Evolutionary conservation across 2,329 filamentous ascomycete genomes (phyloP), one percentile per base, ranked within the genome.

Genomic region (Harringtonia aguacate): DNA sequence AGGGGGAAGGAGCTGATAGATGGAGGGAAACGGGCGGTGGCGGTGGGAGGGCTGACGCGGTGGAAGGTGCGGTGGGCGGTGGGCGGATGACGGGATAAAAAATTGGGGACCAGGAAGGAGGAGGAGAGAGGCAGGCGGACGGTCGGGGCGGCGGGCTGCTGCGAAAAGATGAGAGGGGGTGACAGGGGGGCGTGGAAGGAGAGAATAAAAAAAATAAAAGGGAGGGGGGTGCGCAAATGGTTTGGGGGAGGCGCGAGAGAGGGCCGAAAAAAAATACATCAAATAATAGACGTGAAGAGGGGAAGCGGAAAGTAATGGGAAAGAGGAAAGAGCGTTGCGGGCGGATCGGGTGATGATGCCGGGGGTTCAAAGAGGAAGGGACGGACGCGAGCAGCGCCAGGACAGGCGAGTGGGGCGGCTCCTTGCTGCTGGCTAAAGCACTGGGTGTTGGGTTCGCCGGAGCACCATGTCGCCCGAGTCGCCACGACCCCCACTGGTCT

Each of bases 291-390:
- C 22, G 20, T 14, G 15, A 36, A 31, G 31, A 34, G 20, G 34
- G 27, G 37, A 14, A 28, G 15, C 29, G 15, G 14, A 39, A 36
- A 30, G 42, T 30, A 39, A 37, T 33, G 15, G 31, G 41, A 35
- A 43, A 38, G 35, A 20, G 33, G 39, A 37, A 46, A 43, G 46
- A 46, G 41, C 41, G 42, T 35, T 39, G 45, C 49, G 50, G 49
- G 49, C 49, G 50, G 48, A 54, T 54, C 52, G 52, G 52, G 51
- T 52, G 48, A 53, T 50, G 52, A 49, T 52, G 48, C 52, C 52
- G 52, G 52, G 48, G 49, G 39, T 39, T 40, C 36, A 40, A 41
- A 39, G 46, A 35, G 42, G 43, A 48, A 48, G 44, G 45, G 37
- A 45, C 49, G 47, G 49, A 45, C 43, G 43, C 45, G 39, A 38